Conservation (phyloP, 495 filamentous ascomycete species). For the Umbilicaria muhlenbergii region DNA sequence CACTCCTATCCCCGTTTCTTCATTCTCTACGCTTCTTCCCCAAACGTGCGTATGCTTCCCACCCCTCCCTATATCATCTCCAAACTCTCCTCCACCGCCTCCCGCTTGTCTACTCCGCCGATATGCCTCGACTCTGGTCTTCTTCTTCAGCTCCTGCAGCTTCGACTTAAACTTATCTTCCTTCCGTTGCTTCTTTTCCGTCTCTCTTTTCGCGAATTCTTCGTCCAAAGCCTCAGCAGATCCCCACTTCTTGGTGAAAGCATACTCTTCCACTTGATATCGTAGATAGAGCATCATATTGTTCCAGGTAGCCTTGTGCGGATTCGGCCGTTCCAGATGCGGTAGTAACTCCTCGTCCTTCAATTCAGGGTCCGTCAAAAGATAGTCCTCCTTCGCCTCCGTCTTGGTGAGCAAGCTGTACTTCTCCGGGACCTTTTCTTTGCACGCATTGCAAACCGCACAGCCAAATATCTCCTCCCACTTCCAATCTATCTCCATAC, state of each 20-base stretch:
- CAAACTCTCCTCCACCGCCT: conserved; percentile 48
- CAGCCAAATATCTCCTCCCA: conserved; percentile 73
- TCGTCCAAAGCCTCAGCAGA: conserved; percentile 69
- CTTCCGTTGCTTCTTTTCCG: conserved; percentile 72
- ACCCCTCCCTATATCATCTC: conserved; percentile 49
- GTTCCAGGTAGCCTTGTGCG: conserved; percentile 89
- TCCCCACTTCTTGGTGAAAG: conserved; percentile 77
- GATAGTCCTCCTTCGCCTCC: conserved; percentile 86
- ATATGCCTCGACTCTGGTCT: conserved; percentile 83
- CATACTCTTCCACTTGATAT: conserved; percentile 88
- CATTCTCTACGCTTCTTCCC: conserved; percentile 66
- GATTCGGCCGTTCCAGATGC: conserved; percentile 78
- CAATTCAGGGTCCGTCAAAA: conserved; percentile 82
- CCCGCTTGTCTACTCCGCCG: conserved; percentile 43
- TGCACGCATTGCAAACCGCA: conserved; percentile 58
- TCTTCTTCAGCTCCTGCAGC: conserved; percentile 78
- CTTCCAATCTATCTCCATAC: conserved; percentile 80
- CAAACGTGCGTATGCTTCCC: conserved; percentile 85
- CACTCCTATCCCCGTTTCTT: conserved; percentile 57
- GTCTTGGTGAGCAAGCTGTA: conserved; percentile 94
- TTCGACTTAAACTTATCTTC: conserved; percentile 85
- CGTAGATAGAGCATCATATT: conserved; percentile 96
- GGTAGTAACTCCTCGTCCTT: conserved; percentile 75
- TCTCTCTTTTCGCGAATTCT: conserved; percentile 70
- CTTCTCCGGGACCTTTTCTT: conserved; percentile 77